Percentiles rank a stretch among this genome's conserved stretches.
Evolutionary conservation across 768 basidiomycete genomes (phyloP).

Genomic region (Agaricus blazei): DNA sequence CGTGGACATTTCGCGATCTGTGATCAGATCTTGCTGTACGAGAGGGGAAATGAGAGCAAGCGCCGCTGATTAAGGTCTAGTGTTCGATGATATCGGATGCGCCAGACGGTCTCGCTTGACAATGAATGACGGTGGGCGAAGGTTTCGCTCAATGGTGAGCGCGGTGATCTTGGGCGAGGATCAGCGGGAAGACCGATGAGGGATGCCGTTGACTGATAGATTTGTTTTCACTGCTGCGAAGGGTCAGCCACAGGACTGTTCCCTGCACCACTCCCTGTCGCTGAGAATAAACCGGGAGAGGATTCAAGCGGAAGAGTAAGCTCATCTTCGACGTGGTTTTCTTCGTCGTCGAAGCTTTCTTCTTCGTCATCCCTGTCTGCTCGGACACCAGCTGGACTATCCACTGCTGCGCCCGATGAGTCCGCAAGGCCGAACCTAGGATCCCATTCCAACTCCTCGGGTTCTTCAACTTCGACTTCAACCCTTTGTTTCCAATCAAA

Average conservation of each 20-base stretch:
- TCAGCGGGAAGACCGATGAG: neutral
- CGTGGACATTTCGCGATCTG: too few relatives aligned
- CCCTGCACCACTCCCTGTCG: slow-evolving; percentile 1
- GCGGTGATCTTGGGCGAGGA: too few relatives aligned
- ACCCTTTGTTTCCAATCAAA: slow-evolving; percentile 84
- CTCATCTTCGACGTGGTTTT: slow-evolving; percentile 24
- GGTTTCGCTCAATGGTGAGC: too few relatives aligned
- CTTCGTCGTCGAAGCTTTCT: slow-evolving; percentile 19
- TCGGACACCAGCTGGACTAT: slow-evolving; percentile 20
- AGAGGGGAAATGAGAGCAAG: too few relatives aligned
- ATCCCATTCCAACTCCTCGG: slow-evolving; percentile 73
- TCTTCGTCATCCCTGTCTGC: slow-evolving; percentile 22
- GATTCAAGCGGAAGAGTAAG: neutral
- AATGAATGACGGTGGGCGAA: neutral
- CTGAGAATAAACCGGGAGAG: slow-evolving; percentile 8
- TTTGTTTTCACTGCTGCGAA: neutral
- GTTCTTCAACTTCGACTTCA: slow-evolving; percentile 73
- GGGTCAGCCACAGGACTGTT: neutral
- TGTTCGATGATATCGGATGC: too few relatives aligned
- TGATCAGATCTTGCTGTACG: neutral
- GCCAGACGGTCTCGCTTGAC: neutral
- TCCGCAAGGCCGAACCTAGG: slow-evolving; percentile 33
- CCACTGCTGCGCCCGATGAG: slow-evolving; percentile 7
- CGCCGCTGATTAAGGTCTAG: too few relatives aligned
- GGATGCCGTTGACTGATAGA: neutral